These are phyloP conservation scores for Wickerhamiella azymoides DNA, from an alignment of 805 yeast genomes.

Conservation along the genomic window DNA sequence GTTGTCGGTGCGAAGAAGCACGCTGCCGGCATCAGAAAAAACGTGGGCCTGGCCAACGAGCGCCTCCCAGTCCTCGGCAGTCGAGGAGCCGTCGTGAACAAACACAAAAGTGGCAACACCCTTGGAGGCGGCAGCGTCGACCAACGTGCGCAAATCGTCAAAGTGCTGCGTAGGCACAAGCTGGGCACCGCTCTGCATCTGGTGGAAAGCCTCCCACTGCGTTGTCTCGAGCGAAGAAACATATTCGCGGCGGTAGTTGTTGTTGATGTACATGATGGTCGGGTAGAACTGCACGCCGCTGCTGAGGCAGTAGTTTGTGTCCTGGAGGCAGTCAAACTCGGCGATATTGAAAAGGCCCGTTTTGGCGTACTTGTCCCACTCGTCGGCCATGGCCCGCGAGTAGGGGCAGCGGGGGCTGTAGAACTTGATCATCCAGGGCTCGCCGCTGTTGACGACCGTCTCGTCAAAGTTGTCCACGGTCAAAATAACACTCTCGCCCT, in stretches of 20 bases:
- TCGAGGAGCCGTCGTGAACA: conserved; percentile 27
- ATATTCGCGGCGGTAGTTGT: conserved; percentile 15
- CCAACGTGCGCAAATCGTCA: conserved; percentile 17
- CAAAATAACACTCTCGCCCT: conserved; percentile 25
- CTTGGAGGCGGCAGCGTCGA: conserved; percentile 16
- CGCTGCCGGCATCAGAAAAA: conserved; percentile 13
- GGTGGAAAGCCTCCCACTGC: conserved; percentile 25
- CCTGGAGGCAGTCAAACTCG: conserved; percentile 28
- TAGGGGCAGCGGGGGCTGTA: conserved; percentile 30
- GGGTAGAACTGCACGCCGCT: conserved; percentile 23
- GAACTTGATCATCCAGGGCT: conserved; percentile 31
- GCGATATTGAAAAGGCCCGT: conserved; percentile 27
- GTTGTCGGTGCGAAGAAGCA: conserved; percentile 13
- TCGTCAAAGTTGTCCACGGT: conserved; percentile 20
- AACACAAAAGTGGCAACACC: conserved; percentile 26
- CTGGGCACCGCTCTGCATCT: conserved; percentile 18
- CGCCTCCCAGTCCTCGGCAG: conserved; percentile 29
- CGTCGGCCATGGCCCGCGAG: conserved; percentile 26
- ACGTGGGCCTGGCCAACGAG: conserved; percentile 23
- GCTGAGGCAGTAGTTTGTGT: conserved; percentile 23
- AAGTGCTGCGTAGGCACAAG: conserved; percentile 20
- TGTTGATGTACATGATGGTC: conserved; percentile 9
- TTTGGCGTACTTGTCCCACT: conserved; percentile 27
- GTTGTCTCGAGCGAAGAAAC: conserved; percentile 23
- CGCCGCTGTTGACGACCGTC: conserved; percentile 20